A percentile compares a stretch with the other conserved stretches of the same genome.
These are phyloP conservation scores for Tinospora cordifolia DNA, from an alignment of 164 flowering plant species.

Conservation along the genomic window DNA sequence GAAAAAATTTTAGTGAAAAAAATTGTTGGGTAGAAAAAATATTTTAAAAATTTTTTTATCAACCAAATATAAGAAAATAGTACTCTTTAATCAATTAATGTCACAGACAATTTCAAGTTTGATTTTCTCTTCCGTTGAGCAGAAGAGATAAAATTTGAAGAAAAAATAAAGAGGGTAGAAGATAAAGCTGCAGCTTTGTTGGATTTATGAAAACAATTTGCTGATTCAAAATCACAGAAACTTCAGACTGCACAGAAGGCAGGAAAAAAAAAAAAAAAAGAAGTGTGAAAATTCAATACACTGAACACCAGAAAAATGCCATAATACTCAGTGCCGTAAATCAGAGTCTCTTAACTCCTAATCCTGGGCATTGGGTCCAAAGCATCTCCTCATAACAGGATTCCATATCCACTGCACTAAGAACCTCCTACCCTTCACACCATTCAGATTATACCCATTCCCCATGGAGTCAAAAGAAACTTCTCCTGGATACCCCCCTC, in stretches of 20 bases:
- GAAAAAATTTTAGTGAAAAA: no score
- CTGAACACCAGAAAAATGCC: background rate
- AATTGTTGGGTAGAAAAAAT: no score
- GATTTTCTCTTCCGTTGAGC: no score
- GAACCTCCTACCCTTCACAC: conserved; percentile 55
- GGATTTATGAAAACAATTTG: background rate
- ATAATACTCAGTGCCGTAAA: background rate
- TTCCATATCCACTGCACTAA: conserved; percentile 96
- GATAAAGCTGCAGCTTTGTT: no score
- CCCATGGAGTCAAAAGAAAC: conserved; percentile 65
- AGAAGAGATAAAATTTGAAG: no score
- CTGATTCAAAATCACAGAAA: background rate
- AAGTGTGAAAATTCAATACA: background rate
- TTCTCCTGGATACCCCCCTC: conserved; percentile 87
- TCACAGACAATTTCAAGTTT: no score
- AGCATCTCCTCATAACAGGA: conserved; percentile 63
- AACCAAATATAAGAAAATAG: no score
- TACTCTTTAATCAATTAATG: no score
- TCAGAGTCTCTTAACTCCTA: conserved; percentile 14
- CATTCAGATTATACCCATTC: conserved; percentile 61
- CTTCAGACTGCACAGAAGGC: background rate
- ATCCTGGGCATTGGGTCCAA: conserved; percentile 84
- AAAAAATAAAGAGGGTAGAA: no score
- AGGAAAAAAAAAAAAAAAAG: background rate
- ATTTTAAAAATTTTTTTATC: no score